Evolutionary conservation across 2,329 filamentous ascomycete species (phyloP), one percentile per base, ranked within the genome.

Genomic region (Pseudopithomyces maydicus): DNA sequence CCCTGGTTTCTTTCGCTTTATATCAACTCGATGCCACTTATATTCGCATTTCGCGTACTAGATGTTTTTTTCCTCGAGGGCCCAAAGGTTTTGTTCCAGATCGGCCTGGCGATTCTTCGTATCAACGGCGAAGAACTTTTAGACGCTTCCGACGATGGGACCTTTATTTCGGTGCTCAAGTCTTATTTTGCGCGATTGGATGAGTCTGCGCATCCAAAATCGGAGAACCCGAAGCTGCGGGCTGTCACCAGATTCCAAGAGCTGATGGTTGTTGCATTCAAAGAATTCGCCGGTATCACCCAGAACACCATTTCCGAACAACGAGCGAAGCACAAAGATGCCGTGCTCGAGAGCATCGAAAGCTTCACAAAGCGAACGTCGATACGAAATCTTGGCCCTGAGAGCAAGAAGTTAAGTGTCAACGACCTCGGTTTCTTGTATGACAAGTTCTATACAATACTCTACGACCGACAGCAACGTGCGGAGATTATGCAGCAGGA

Each of bases 41-140:
- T 98, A 1, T 99, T 98, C 77, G 95, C 95, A 44, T 99, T 98
- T 76, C 86, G 95, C 54, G 95, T 99, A 47, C 79, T 99, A 60
- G 95, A 99, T 69, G 94, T 99, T 48, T 99, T 99, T 81, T 99
- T 99, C 77, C 86, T 99, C 39, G 95, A 99, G 77, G 95, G 95
- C 0, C 94, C 95, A 15, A 98, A 98, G 78, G 95, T 98, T 1
- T 81, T 99, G 10, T 99, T 99, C 78, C 95, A 99, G 75, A 90
- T 99, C 56, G 95, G 95, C 17, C 81, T 99, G 59, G 95, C 95
- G n/a, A 99, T 99, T 68, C 81, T 99, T 29, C 87, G 95, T 20
- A 96, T 99, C 74, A 99, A 99, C 67, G 95, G 95, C 44, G 95
- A 99, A 75, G 94, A 98, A 70, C 82, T 99, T 11, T 81, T 99